Evolutionary conservation across 2,329 filamentous ascomycete species (phyloP), one percentile per base, ranked within the genome.

Genomic region (Penicillium sp.): DNA sequence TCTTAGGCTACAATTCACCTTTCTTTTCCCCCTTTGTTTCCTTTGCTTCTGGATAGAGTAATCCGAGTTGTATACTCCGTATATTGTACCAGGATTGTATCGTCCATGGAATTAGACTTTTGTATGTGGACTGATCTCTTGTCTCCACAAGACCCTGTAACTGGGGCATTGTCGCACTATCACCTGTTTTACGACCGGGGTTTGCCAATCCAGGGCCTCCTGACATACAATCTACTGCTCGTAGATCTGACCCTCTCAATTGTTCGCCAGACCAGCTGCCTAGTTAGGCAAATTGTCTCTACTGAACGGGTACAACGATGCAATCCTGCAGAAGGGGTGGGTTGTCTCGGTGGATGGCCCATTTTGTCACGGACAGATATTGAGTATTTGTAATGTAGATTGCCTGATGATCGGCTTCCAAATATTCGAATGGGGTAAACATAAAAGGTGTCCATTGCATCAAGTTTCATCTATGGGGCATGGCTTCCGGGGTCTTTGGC

Each of bases 111-210:
- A 27, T 54, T 35, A 37, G 21, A 45, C 33, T 42, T 57, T 41
- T 50, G 51, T 54, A 61, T 62, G 62, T 62, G 64, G 56, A 43
- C 43, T 46, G 41, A 35, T 31, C 38, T 55, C 45, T 50, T 42
- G 38, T 51, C 37, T 31, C 47, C 62, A 56, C 41, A 47, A 37
- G 12, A 54, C 55, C 21, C 59, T 54, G 19, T 52, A 33, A 57
- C 54, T 47, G 41, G 49, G 49, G 41, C 42, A 25, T 33, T 61
- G 62, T 65, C 58, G 54, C 58, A 62, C 64, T 51, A 65, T 59
- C 60, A 53, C 46, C 41, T 60, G 46, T 50, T 62, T 51, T 51
- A 7, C 37, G 19, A n/a, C 13, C 25, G 21, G 29, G 46, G 15
- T 19, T 23, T 43, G 23, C 21, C 29, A 23, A 38, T n/a, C 37